Evolutionary conservation across 208 protist genomes (phyloP).

Genomic region (Trichomonas vaginalis): DNA sequence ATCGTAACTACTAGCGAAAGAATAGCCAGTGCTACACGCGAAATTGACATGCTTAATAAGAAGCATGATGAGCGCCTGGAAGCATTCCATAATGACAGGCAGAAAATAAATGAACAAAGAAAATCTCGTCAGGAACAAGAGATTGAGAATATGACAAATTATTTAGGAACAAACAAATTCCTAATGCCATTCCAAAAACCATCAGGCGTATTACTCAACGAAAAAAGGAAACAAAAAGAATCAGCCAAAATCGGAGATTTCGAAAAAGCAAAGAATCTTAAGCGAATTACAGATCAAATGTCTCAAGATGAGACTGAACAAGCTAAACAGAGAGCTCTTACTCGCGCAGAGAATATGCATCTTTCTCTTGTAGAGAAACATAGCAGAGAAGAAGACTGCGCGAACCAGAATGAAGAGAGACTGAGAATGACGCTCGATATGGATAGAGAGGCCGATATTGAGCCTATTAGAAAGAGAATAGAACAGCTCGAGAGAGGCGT

Average conservation of each 20-base stretch:
- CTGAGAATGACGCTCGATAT: neutral
- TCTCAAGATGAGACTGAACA: neutral
- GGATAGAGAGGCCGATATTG: neutral
- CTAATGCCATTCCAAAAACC: neutral
- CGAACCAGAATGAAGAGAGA: neutral
- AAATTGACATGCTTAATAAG: neutral
- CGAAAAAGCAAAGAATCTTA: neutral
- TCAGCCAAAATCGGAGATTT: neutral
- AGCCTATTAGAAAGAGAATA: neutral
- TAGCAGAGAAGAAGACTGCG: neutral
- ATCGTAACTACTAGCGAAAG: neutral
- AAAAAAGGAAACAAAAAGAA: neutral
- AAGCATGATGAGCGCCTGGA: neutral
- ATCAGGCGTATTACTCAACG: neutral
- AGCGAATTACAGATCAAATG: neutral
- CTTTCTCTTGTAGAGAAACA: neutral
- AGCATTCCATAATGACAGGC: neutral
- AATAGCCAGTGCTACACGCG: neutral
- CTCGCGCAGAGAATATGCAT: neutral
- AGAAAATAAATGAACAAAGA: neutral
- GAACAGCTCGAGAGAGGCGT: neutral
- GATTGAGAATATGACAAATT: neutral
- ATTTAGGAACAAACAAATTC: neutral
- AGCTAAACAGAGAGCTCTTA: neutral
- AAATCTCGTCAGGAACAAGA: neutral